Evolutionary conservation across 495 filamentous ascomycete genomes (phyloP), one percentile per base, ranked within the genome.

Genomic region (Podospora fimiseda): DNA sequence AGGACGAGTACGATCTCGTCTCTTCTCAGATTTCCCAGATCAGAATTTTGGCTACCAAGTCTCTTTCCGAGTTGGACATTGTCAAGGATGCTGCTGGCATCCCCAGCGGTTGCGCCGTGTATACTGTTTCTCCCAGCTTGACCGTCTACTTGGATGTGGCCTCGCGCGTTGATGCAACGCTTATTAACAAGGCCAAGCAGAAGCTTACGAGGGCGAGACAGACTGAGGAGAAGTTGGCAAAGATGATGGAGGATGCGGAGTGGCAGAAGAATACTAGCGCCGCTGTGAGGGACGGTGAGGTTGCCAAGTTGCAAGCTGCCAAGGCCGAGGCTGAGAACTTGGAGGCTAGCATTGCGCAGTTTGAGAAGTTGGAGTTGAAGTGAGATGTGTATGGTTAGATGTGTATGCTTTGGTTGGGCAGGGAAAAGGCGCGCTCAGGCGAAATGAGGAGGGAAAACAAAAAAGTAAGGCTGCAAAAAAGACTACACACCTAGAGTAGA

Each of bases 321-420:
- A 11, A 44, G 42, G 42, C 42, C 19, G 42, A 14, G 9, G 19
- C 19, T 15, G 42, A 44, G 42, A 44, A 44, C 22, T 21, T 16
- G 13, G 13, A 44, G 42, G 13, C 13, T 7, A 44, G 13, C n/a
- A 44, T 44, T 14, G 42, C 14, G 4, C 13, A 44, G 42, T 44
- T 44, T 44, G 42, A 44, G 42, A 44, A 44, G 42, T 19, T 44
- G 7, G 19, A 44, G 42, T 20, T 44, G 15, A 19, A 14, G 42
- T 44, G 42, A 44, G n/a, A n/a, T n/a, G n/a, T n/a, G n/a, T n/a
- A n/a, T n/a, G n/a, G n/a, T n/a, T n/a, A n/a, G n/a, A n/a, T n/a
- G n/a, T n/a, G n/a, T n/a, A n/a, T n/a, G n/a, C n/a, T n/a, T n/a
- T n/a, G n/a, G n/a, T n/a, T n/a, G n/a, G n/a, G n/a, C n/a, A n/a